Evolutionary conservation across 306 rosid species (phyloP).

Genomic region (Canavalia gladiata): DNA sequence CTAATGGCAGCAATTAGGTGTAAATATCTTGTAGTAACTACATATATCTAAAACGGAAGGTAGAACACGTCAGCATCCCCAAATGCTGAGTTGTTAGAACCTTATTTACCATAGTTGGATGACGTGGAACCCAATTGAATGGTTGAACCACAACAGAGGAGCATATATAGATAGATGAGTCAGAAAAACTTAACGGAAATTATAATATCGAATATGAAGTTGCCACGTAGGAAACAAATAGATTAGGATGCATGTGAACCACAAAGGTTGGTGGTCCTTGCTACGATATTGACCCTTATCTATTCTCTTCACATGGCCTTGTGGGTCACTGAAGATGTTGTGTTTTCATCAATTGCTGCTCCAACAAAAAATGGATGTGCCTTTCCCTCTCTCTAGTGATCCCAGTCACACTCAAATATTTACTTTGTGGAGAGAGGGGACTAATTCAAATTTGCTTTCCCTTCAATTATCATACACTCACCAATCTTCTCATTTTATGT

Average conservation of each 20-base stretch:
- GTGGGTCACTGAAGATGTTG: conserved; percentile 14
- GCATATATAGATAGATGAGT: background rate
- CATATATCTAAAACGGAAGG: background rate
- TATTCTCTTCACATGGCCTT: conserved; percentile 49
- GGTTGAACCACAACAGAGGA: background rate
- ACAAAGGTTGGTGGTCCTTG: conserved; percentile 46
- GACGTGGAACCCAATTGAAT: conserved; percentile 26
- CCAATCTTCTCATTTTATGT: background rate
- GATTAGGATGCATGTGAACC: conserved; percentile 55
- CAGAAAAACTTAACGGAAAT: background rate
- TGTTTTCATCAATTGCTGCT: conserved; percentile 26
- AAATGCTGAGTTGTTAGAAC: conserved; percentile 33
- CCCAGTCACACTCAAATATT: background rate
- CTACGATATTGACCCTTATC: conserved; percentile 43
- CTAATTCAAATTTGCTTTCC: conserved; percentile 44
- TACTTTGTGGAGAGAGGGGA: background rate
- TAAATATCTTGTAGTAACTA: conserved; percentile 14
- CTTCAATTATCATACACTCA: background rate
- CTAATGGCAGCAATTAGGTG: conserved; percentile 7
- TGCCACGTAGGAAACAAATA: conserved; percentile 41
- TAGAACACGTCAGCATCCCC: conserved; percentile 25
- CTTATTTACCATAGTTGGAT: background rate
- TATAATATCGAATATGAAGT: background rate
- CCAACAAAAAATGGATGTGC: conserved; percentile 27
- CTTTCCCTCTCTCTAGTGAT: conserved; percentile 32